Base-by-base conservation (phyloP, 2,329 filamentous ascomycete genomes). In the Aureobasidium sp. region DNA sequence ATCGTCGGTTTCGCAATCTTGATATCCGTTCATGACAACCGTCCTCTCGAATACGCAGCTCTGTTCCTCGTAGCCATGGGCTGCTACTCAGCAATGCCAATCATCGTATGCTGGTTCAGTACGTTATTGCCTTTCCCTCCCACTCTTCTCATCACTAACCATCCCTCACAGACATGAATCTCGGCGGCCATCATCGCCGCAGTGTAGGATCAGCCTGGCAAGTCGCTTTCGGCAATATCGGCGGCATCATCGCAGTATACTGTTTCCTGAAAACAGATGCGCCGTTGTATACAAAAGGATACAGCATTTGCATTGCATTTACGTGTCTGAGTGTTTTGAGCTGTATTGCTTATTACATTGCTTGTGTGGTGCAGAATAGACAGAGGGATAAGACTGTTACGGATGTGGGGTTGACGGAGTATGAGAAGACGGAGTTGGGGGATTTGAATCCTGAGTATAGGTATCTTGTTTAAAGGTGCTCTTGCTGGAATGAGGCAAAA, bases 1-100 rank as follows among this genome's bases (percentile, higher is more conserved):
- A 87, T 96, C 57, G 71, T 82, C 0, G 92, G 91, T 2, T 93
- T 96, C 66, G 84, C 77, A 3, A 89, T 93, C 64, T 80, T 96
- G 8, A 76, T 95, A 51, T 77, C 78, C 11, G 83, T 93, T 5
- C 88, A 93, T 72, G 75, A 88, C 70, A 82, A 90, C 71, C 78
- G 76, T 0, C 65, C 81, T 13, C 75, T 90, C 7, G 82, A 94
- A 72, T 97, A 96, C 69, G 88, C 79, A 0, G 89, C 88, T 0
- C 81, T 97, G 0, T 96, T 95, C 78, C 78, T 97, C 36, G 84
- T 95, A 54, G 87, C 89, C 2, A 86, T 86, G 76, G 90, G 90
- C 54, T 82, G 84, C 0, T 97, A 95, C 75, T 86, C 85, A 1
- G 90, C 91, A n/a, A 92, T 96, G 88, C 91, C 93, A 0, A 86